Conservation (phyloP, 306 rosid species). For the Astragalus membranaceus region DNA sequence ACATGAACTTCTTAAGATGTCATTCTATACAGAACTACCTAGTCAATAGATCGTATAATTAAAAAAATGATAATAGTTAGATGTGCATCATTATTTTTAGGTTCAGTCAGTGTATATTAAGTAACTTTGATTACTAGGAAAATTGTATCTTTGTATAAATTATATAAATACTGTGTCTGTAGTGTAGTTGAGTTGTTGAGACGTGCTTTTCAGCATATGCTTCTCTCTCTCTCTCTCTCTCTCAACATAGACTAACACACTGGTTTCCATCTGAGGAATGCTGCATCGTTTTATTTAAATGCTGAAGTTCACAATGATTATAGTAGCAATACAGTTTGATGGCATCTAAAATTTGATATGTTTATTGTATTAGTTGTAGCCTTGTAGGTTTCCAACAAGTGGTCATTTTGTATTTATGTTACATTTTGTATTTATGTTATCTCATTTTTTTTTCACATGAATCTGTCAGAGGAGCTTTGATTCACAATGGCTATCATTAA, state of each 20-base stretch:
- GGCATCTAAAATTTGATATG: neutral
- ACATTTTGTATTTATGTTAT: conserved; percentile 1
- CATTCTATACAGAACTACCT: neutral
- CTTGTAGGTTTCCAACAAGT: neutral
- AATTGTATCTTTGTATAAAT: neutral
- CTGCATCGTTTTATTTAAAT: neutral
- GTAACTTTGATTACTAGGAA: neutral
- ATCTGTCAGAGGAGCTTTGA: conserved; percentile 84
- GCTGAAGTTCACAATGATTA: neutral
- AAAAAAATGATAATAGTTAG: neutral
- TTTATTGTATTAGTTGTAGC: neutral
- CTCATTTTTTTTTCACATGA: conserved; percentile 2
- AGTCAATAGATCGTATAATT: neutral
- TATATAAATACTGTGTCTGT: neutral
- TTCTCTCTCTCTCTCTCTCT: neutral
- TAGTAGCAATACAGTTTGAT: neutral
- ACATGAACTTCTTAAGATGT: neutral
- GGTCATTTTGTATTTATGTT: no score
- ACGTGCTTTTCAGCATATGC: neutral
- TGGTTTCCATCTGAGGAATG: neutral
- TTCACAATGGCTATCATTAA: conserved; percentile 87
- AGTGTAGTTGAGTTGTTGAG: neutral
- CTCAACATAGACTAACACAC: neutral
- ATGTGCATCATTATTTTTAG: neutral
- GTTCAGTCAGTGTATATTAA: neutral